Evolutionary conservation across 2,329 filamentous ascomycete genomes (phyloP).

Genomic region (Clonostachys rosea): DNA sequence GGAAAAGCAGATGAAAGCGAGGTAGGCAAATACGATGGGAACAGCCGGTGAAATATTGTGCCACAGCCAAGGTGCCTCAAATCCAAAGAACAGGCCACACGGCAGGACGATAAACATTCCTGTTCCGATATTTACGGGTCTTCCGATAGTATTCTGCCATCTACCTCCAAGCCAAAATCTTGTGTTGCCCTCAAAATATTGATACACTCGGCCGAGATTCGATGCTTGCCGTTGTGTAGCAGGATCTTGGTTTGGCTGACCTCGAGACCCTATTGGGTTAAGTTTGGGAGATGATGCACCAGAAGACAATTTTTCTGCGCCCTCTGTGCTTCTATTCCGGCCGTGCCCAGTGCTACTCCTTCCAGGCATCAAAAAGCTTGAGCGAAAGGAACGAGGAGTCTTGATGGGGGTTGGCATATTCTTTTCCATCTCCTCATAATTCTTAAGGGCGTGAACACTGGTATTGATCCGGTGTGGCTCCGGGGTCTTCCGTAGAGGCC

Average conservation of each 20-base stretch:
- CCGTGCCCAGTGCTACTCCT: constrained; percentile 44
- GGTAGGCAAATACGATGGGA: constrained; percentile 83
- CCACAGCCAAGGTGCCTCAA: constrained; percentile 84
- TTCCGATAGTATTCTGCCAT: constrained; percentile 80
- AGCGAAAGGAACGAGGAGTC: constrained; percentile 73
- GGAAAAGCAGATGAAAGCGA: constrained; percentile 87
- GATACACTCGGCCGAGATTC: constrained; percentile 64
- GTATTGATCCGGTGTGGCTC: constrained; percentile 12
- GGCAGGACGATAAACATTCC: constrained; percentile 77
- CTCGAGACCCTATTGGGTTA: constrained; percentile 34
- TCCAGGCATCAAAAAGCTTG: constrained; percentile 64
- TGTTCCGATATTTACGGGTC: constrained; percentile 86
- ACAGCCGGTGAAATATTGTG: constrained; percentile 80
- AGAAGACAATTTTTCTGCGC: constrained; percentile 81
- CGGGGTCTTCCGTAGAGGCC: constrained; percentile 59
- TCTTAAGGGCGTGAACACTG: constrained; percentile 53
- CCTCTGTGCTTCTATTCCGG: constrained; percentile 53
- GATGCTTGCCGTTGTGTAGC: constrained; percentile 21
- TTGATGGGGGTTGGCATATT: constrained; percentile 57
- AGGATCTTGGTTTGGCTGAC: constrained; percentile 5
- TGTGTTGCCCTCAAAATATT: constrained; percentile 93
- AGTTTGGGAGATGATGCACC: constrained; percentile 70
- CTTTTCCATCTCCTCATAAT: constrained; percentile 43
- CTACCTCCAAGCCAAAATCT: constrained; percentile 83
- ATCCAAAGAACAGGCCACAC: constrained; percentile 76